Evolutionary conservation across 331 rosid genomes (phyloP), one percentile per base, ranked within the genome.

Genomic region (Quercus tomentella): DNA sequence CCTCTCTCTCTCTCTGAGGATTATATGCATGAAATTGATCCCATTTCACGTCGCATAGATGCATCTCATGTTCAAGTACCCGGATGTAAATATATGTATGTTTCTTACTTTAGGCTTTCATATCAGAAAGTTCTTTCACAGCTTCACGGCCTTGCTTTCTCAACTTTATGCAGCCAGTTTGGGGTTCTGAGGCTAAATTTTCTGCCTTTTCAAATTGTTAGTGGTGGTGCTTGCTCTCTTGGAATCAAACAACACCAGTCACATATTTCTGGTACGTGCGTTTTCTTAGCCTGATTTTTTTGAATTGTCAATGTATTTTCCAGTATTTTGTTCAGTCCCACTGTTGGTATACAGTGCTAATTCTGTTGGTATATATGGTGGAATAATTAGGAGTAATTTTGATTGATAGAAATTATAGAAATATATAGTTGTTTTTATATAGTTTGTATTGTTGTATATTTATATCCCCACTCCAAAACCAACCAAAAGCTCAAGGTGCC

Each of bases 1-100:
- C 30, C 63, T 15, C 18, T 26, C 74, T 76, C 21, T 77, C 41
- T 80, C 73, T 74, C 65, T 43, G 61, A 75, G 88, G 80, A 80
- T 82, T 80, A 74, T 85, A 74, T 90, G 86, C 90, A 87, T 86
- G 87, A 85, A 70, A 82, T 83, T 66, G 73, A 76, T 61, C 49
- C 49, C 80, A 63, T 23, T 72, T 79, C 74, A 79, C 82, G 82
- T 76, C 72, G 45, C 75, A 71, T 80, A 66, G 49, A 71, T 49
- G 31, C 83, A 79, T 82, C 85, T 45, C 86, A 74, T 75, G 62
- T 69, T 82, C 83, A 26, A 81, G 68, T 70, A 70, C 73, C 52
- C 77, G 15, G 74, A 51, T 81, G 73, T 67, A 83, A 76, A 22
- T 68, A 76, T 77, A 76, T 66, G 17, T 67, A 57, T 73, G 70